Percentiles rank a stretch among this genome's conserved stretches.
Conservation (phyloP, 1,139 yeast genomes). For the Petasospora rhodanensis region DNA sequence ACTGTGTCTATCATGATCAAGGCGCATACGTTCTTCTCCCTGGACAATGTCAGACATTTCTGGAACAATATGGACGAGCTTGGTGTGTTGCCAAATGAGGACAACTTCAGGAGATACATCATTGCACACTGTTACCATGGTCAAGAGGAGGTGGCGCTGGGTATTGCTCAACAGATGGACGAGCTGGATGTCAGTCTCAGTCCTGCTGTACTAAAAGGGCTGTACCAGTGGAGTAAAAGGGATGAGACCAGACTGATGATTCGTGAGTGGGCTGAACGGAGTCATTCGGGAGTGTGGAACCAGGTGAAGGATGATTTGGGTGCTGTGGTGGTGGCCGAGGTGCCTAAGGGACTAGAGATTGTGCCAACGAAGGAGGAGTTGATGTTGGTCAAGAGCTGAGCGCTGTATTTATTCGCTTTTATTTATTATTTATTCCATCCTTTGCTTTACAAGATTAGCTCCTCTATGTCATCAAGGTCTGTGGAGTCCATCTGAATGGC, state of each 20-base stretch:
- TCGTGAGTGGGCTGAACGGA: conserved; percentile 47
- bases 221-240: conserved; percentile 60
- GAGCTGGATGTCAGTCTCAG: conserved; percentile 49
- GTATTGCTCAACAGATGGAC: conserved; percentile 44
- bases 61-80: conserved; percentile 55
- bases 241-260: conserved; percentile 43
- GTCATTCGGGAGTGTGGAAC: conserved; percentile 46
- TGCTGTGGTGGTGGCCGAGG: conserved; percentile 2
- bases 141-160: conserved; percentile 52
- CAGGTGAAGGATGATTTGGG: conserved; percentile 26
- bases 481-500: too few species aligned
- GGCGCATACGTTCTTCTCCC: conserved; percentile 55
- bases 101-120: conserved; percentile 58
- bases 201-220: conserved; percentile 46
- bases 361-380: conserved; percentile 9
- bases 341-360: conserved; percentile 5
- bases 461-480: too few species aligned
- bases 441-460: too few species aligned
- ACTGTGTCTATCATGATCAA: conserved; percentile 71
- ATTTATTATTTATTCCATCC: conserved; percentile 6
- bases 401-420: background rate
- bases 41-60: conserved; percentile 55
- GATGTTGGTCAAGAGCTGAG: conserved; percentile 10
- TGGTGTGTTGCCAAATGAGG: conserved; percentile 49
- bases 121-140: conserved; percentile 76